Evolutionary conservation across 2,329 filamentous ascomycete genomes (phyloP).

Genomic region (Xylariaceae sp.): DNA sequence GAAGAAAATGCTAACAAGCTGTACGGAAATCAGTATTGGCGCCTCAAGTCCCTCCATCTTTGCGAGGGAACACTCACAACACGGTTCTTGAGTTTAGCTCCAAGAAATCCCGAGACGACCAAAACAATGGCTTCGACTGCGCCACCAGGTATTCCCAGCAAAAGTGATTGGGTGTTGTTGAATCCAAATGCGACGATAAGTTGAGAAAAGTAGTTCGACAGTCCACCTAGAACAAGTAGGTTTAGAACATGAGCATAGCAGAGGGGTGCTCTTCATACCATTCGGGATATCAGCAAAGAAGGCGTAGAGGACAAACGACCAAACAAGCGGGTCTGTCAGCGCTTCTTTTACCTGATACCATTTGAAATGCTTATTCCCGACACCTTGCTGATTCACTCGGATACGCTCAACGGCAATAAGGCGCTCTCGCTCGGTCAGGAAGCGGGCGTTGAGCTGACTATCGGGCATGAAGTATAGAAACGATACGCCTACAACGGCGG

Average conservation of each 20-base stretch:
- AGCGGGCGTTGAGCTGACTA: slow-evolving; percentile 37
- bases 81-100: slow-evolving; percentile 53
- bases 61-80: slow-evolving; percentile 33
- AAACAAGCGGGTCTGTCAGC: slow-evolving; percentile 35
- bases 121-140: slow-evolving; percentile 60
- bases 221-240: slow-evolving; percentile 21
- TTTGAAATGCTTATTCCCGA: slow-evolving; percentile 66
- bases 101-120: slow-evolving; percentile 46
- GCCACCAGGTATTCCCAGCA: slow-evolving; percentile 63
- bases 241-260: background rate
- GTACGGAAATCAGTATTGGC: slow-evolving; percentile 8
- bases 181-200: slow-evolving; percentile 57
- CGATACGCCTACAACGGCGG: slow-evolving; percentile 42
- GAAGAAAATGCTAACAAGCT: slow-evolving; percentile 49
- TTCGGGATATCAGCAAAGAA: slow-evolving; percentile 36
- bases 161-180: slow-evolving; percentile 56
- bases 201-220: slow-evolving; percentile 39
- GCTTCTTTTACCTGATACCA: slow-evolving; percentile 52
- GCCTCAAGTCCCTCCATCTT: background rate
- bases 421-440: slow-evolving; percentile 56
- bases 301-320: slow-evolving; percentile 34
- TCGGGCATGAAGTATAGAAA: slow-evolving; percentile 49
- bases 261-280: slow-evolving; percentile 27
- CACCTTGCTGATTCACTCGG: slow-evolving; percentile 61
- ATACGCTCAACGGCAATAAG: slow-evolving; percentile 51